Conservation (phyloP, 441 rosid species). For the Brassica balearica region DNA sequence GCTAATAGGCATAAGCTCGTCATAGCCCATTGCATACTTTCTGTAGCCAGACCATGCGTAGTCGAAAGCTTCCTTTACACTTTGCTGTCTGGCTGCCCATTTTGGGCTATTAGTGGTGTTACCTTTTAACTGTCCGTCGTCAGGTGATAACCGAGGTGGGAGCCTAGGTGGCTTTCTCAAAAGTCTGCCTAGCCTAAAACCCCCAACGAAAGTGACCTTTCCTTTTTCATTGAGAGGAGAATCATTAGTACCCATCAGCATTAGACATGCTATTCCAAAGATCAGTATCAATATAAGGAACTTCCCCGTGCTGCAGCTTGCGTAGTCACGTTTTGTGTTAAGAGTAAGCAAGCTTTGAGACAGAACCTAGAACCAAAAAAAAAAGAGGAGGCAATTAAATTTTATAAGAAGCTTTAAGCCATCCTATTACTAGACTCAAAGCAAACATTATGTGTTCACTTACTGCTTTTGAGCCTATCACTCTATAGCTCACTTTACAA, state of each 20-base stretch:
- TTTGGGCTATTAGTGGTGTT: conserved; percentile 40
- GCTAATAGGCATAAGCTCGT: conserved; percentile 92
- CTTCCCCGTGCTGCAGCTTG: conserved; percentile 82
- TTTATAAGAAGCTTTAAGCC: background rate
- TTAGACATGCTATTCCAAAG: conserved; percentile 69
- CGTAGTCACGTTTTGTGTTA: conserved; percentile 57
- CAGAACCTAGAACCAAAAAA: conserved; percentile 58
- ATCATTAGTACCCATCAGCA: conserved; percentile 50
- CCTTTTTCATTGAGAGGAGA: conserved; percentile 48
- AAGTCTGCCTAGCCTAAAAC: conserved; percentile 57
- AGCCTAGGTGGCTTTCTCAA: conserved; percentile 80
- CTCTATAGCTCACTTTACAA: background rate
- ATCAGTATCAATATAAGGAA: conserved; percentile 63
- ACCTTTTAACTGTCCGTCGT: conserved; percentile 53
- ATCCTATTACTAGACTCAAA: conserved; percentile 3
- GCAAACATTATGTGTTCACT: no score
- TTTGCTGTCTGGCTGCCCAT: conserved; percentile 72
- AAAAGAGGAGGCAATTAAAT: background rate
- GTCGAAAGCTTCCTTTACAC: conserved; percentile 81
- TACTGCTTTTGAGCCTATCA: no score
- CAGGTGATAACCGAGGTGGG: conserved; percentile 87
- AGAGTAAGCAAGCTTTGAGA: conserved; percentile 64
- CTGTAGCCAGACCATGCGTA: conserved; percentile 97
- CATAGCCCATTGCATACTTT: conserved; percentile 87
- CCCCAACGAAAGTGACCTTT: conserved; percentile 45